Conservation (phyloP, 352 stramenopile species). For the Pythium rhizo-oryzae region DNA sequence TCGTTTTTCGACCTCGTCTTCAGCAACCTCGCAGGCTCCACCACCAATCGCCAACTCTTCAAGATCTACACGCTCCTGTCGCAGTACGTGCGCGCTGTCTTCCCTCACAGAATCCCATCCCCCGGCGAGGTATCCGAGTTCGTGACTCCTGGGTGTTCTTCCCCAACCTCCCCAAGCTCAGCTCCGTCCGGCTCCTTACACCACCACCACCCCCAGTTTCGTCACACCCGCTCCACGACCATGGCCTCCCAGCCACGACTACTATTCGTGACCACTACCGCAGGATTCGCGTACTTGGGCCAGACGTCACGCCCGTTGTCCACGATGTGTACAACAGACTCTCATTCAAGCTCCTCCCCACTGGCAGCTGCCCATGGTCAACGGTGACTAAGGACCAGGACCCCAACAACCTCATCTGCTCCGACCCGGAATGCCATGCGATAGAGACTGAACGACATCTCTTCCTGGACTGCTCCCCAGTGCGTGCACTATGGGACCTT, state of each 20-base stretch:
- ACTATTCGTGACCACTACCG: background rate
- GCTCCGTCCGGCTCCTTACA: background rate
- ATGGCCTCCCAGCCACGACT: background rate
- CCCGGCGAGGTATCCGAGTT: background rate
- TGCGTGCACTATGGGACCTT: background rate
- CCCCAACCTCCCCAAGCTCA: background rate
- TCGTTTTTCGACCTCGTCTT: background rate
- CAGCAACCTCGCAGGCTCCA: background rate
- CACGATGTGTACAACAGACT: background rate
- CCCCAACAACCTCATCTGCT: background rate
- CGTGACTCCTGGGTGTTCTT: background rate
- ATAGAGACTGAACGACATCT: constrained; percentile 1
- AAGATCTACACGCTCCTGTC: background rate
- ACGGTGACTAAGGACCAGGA: background rate
- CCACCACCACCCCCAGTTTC: background rate
- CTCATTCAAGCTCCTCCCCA: background rate
- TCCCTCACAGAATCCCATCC: background rate
- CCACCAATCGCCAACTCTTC: background rate
- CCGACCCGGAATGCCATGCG: background rate
- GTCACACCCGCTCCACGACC: background rate
- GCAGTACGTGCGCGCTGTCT: background rate
- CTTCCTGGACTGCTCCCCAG: background rate
- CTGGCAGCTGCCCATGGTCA: background rate
- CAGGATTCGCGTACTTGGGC: background rate
- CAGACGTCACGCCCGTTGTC: background rate